These are phyloP conservation scores for Scalesia atractyloides DNA, from an alignment of 129 eudicot genomes.

Conservation along the genomic window DNA sequence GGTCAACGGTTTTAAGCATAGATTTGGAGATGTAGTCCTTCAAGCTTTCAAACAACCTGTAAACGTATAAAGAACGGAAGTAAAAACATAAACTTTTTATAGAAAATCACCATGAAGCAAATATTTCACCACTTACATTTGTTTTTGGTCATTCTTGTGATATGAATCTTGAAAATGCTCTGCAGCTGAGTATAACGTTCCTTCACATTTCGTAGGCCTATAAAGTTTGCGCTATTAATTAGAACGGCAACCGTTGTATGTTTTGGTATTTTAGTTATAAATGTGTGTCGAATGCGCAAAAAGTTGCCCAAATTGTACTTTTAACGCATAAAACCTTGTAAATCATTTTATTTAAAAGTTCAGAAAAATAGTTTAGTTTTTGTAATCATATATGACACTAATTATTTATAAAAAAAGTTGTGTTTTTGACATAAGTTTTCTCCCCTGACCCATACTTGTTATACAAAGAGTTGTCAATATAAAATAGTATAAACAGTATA, in stretches of 20 bases:
- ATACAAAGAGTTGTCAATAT: neutral
- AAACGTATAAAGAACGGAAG: neutral
- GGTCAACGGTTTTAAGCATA: constrained; percentile 76
- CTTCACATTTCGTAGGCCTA: constrained; percentile 73
- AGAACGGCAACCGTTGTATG: neutral
- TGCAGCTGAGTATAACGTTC: constrained; percentile 73
- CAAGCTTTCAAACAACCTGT: constrained; percentile 65
- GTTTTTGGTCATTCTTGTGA: constrained; percentile 49
- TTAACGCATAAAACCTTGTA: no score
- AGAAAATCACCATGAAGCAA: constrained; percentile 1
- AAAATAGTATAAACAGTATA: neutral
- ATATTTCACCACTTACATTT: constrained; percentile 42
- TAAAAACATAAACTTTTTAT: neutral
- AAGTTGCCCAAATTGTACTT: no score
- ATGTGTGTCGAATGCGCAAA: neutral
- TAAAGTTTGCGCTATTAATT: neutral
- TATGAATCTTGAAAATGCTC: constrained; percentile 67
- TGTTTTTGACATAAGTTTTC: no score
- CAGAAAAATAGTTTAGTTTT: neutral
- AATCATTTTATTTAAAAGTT: neutral
- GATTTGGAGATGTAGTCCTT: constrained; percentile 73
- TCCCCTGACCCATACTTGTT: no score
- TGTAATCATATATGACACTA: neutral
- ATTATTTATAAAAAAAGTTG: neutral
- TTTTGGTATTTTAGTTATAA: neutral